phyloP scores from a whole-genome alignment of 1,284 basidiomycete genomes.

The Leccinum ponderosum region DNA sequence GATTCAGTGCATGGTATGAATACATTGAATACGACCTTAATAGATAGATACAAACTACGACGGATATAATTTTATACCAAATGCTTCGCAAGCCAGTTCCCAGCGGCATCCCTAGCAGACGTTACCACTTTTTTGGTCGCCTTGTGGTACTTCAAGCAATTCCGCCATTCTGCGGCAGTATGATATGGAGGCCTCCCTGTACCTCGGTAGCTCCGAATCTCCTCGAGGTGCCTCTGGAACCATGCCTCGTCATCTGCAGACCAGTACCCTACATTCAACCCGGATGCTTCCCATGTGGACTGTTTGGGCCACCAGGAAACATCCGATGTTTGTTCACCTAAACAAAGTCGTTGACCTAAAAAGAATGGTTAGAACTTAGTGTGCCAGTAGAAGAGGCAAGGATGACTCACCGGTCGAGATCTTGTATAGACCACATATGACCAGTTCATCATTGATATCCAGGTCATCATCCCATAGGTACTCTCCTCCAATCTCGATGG shows the following conservation, averaged over 20 bases:
- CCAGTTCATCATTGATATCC: neutral
- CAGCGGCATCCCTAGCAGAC: neutral
- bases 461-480: constrained; percentile 3
- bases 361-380: neutral
- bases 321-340: neutral
- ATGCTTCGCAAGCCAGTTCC: neutral
- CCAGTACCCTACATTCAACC: constrained; percentile 10
- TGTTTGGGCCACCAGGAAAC: constrained; percentile 15
- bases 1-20: neutral
- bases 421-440: constrained; percentile 6
- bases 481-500: neutral
- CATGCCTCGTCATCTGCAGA: constrained; percentile 6
- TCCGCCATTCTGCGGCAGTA: neutral
- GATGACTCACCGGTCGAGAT: neutral
- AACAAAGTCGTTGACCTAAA: neutral
- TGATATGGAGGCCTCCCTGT: neutral
- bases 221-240: constrained; percentile 3
- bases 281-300: constrained; percentile 2
- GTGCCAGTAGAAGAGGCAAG: neutral
- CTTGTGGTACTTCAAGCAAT: neutral
- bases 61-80: neutral
- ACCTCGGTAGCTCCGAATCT: neutral
- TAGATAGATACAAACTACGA: neutral
- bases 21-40: neutral
- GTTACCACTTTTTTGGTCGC: neutral